A percentile compares a stretch with the other conserved stretches of the same genome.
Conservation (phyloP, 345 rosid species). For the Syzygium aqueum region DNA sequence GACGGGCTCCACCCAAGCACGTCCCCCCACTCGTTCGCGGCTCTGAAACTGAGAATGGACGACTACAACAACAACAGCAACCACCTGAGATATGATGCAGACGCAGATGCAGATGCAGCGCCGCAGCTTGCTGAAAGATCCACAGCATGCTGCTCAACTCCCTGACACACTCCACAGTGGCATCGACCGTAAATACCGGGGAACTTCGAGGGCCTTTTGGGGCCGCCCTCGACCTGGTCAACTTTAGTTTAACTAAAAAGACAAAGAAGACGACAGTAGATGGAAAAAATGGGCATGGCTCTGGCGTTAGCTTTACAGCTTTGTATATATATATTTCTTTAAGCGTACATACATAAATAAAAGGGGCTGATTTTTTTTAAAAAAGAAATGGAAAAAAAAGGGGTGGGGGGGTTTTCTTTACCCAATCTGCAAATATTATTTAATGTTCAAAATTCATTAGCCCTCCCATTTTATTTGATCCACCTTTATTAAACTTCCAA, state of each 20-base stretch:
- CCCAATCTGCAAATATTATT: conserved; percentile 6
- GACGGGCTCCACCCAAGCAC: neutral
- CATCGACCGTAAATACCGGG: conserved; percentile 18
- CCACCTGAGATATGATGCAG: neutral
- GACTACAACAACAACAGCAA: neutral
- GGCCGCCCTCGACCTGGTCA: conserved; percentile 19
- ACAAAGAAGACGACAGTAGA: conserved; percentile 56
- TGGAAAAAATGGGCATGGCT: conserved; percentile 43
- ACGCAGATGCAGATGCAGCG: neutral
- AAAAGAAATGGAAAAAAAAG: conserved; percentile 13
- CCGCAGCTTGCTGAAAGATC: neutral
- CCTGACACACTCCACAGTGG: conserved; percentile 5
- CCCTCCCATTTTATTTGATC: conserved; percentile 25
- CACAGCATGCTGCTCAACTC: neutral
- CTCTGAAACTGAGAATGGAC: neutral
- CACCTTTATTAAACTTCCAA: conserved; percentile 47
- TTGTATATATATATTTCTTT: conserved; percentile 6
- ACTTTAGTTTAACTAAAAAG: conserved; percentile 30
- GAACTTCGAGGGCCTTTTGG: conserved; percentile 10
- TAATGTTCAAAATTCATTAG: conserved; percentile 6
- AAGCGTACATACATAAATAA: neutral
- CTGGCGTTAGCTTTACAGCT: conserved; percentile 59
- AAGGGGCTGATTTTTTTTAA: neutral
- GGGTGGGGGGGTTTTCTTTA: conserved; percentile 23
- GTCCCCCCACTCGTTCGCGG: neutral